A percentile compares a stretch with the other conserved stretches of the same genome.
Conservation (phyloP, 805 yeast genomes). For the Barnettozyma pratensis region DNA sequence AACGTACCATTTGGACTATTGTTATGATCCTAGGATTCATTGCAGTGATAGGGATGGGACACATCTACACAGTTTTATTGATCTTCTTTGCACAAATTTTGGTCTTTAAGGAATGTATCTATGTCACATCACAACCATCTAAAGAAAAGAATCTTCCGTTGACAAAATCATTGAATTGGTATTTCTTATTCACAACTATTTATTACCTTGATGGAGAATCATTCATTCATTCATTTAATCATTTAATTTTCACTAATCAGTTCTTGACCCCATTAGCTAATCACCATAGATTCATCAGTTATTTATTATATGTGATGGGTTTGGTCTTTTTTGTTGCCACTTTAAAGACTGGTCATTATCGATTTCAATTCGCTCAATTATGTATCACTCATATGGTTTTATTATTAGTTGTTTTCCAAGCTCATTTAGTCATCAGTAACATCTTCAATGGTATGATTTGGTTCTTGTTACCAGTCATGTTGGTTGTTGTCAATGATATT, state of each 20-base stretch:
- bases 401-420: constrained; percentile 85
- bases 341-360: constrained; percentile 80
- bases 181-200: constrained; percentile 79
- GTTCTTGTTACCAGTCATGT: constrained; percentile 87
- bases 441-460: constrained; percentile 88
- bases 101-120: constrained; percentile 87
- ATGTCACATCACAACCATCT: constrained; percentile 75
- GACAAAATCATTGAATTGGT: constrained; percentile 87
- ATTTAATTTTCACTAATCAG: constrained; percentile 45
- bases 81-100: constrained; percentile 73
- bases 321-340: constrained; percentile 87
- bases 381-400: constrained; percentile 93
- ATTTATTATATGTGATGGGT: constrained; percentile 79
- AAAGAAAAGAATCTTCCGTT: constrained; percentile 77
- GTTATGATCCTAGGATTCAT: constrained; percentile 82
- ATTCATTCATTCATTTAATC: constrained; percentile 61
- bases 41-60: constrained; percentile 74
- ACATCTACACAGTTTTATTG: constrained; percentile 67
- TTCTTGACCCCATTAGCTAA: constrained; percentile 53
- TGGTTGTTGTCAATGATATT: constrained; percentile 91
- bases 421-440: constrained; percentile 86
- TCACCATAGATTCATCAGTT: constrained; percentile 81
- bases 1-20: constrained; percentile 88
- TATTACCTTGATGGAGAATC: constrained; percentile 88
- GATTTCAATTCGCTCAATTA: constrained; percentile 90